Base-by-base conservation (phyloP, 2,329 filamentous ascomycete species). In the Tolypocladium sp. region DNA sequence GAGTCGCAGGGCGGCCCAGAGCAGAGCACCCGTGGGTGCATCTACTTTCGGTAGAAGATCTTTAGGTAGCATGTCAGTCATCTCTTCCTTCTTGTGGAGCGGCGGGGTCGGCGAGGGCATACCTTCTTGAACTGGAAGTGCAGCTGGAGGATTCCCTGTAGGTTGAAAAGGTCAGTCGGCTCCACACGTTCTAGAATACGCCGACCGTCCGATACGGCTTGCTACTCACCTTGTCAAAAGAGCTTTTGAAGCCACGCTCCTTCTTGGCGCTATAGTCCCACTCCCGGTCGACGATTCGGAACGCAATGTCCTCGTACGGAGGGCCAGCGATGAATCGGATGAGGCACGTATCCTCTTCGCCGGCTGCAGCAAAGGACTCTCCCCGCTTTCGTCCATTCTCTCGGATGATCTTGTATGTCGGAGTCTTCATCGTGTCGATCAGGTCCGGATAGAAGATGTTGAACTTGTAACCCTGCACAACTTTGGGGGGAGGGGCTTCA, bases 41-140 rank as follows among this genome's bases (percentile, higher is more conserved):
- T 57, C 55, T 59, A 59, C 40, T 60, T 60, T 41, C 58, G 55
- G 41, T 60, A 60, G 42, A 60, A 60, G 25, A 60, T 55, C 58
- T 60, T 22, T 9, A 7, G 9, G 27, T 7, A 38, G 37, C n/a
- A 33, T n/a, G 33, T 38, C 38, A 53, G 46, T n/a, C 27, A 25
- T n/a, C 17, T 41, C 22, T 20, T 54, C 27, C 17, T 13, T 52
- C 27, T 22, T 7, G 1, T 1, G 9, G 3, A n/a, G 17, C 17
- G 8, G 25, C 22, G 15, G 38, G 22, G 17, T 22, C 44, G 12
- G 9, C 10, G 20, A 4, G 15, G 25, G 9, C 51, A 10, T 42
- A 95, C 92, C 85, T 96, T 96, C 75, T 97, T 99, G 81, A 97
- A 97, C 74, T 97, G 92, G 73, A 99, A 99, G 73, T 97, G 93